Conservation (phyloP, 192 early-diverging fungal species). For the Rhizoclosmatium globosum region DNA sequence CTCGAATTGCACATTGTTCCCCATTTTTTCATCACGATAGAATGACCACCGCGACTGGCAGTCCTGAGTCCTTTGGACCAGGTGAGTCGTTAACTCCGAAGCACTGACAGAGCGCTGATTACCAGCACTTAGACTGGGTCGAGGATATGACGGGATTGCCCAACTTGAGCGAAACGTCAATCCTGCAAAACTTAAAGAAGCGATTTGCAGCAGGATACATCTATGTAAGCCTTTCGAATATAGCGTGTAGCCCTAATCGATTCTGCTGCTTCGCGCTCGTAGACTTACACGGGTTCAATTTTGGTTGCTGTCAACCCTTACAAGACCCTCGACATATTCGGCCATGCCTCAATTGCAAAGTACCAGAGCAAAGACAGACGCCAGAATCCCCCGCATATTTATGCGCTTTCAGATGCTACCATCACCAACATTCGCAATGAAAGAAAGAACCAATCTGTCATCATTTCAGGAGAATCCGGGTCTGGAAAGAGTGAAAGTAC, state of each 20-base stretch:
- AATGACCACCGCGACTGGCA: no score
- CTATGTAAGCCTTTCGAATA: slow-evolving; percentile 73
- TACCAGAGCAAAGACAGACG: slow-evolving; percentile 46
- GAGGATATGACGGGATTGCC: slow-evolving; percentile 94
- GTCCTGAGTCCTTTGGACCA: no score
- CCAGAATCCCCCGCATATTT: slow-evolving; percentile 64
- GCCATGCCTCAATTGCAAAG: slow-evolving; percentile 42
- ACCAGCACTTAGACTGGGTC: slow-evolving; percentile 27
- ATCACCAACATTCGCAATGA: slow-evolving; percentile 51
- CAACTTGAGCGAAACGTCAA: slow-evolving; percentile 90
- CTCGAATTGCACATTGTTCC: no score
- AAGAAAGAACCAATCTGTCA: slow-evolving; percentile 59
- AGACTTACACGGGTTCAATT: slow-evolving; percentile 66
- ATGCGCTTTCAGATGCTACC: slow-evolving; percentile 60
- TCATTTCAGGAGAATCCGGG: slow-evolving; percentile 66
- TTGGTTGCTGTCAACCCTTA: slow-evolving; percentile 65
- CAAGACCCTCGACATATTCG: slow-evolving; percentile 57
- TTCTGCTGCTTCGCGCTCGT: neutral
- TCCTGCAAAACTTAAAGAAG: slow-evolving; percentile 90
- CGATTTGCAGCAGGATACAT: slow-evolving; percentile 86
- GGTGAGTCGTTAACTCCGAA: no score
- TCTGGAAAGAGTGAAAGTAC: slow-evolving; percentile 69
- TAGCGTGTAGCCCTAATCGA: neutral
- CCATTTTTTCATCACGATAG: no score
- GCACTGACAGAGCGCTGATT: no score